phyloP scores from a whole-genome alignment of 805 yeast genomes.

The Lachancea sp. region DNA sequence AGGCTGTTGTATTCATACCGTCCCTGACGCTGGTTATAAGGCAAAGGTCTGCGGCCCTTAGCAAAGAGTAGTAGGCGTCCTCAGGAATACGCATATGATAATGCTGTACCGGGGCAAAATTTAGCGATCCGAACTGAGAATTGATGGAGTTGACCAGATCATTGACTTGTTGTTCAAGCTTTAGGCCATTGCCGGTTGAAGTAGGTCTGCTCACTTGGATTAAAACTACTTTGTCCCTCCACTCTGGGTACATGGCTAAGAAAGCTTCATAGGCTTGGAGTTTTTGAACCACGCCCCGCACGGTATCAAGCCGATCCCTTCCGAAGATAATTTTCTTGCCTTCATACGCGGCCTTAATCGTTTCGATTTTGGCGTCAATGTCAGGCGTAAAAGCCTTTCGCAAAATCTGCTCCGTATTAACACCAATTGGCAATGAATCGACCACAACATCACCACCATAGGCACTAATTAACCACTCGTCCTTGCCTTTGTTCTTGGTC shows the following conservation, averaged over 20 bases:
- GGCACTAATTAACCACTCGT: constrained; percentile 43
- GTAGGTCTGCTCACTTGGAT: constrained; percentile 85
- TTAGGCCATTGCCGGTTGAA: constrained; percentile 40
- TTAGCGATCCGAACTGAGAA: constrained; percentile 73
- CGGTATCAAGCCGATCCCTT: constrained; percentile 85
- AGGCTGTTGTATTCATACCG: constrained; percentile 92
- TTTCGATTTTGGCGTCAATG: constrained; percentile 57
- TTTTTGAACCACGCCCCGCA: constrained; percentile 91
- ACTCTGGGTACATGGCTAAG: constrained; percentile 84
- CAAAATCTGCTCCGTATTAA: constrained; percentile 66
- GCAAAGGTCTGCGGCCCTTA: constrained; percentile 86
- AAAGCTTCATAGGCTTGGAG: constrained; percentile 85
- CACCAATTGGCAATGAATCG: constrained; percentile 81
- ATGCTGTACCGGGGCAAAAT: constrained; percentile 84
- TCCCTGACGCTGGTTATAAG: constrained; percentile 87
- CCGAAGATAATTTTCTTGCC: constrained; percentile 81
- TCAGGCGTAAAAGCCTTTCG: constrained; percentile 43
- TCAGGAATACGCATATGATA: constrained; percentile 84
- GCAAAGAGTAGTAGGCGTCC: constrained; percentile 81
- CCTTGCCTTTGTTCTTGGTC: constrained; percentile 19
- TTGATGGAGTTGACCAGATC: constrained; percentile 81
- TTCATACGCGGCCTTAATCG: constrained; percentile 56
- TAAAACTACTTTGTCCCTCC: constrained; percentile 79
- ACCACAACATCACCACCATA: constrained; percentile 75
- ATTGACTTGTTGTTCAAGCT: constrained; percentile 70